phyloP scores from a whole-genome alignment of 192 early-diverging fungal genomes.

The Chytriomyces sp. region DNA sequence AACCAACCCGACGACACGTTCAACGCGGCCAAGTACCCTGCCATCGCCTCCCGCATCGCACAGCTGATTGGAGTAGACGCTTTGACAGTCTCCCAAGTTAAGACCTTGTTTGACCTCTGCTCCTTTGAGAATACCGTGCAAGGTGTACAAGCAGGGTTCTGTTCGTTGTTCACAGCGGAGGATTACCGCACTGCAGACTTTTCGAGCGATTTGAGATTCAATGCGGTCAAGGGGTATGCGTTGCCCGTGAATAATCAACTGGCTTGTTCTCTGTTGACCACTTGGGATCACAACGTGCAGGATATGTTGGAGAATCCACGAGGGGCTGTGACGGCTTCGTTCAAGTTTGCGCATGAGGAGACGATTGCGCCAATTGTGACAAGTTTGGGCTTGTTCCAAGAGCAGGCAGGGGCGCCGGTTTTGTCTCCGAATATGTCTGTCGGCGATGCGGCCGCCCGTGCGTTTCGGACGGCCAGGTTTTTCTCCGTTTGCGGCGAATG shows the following conservation, averaged over 20 bases:
- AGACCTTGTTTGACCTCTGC: conserved; percentile 37
- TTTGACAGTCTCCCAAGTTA: conserved; percentile 3
- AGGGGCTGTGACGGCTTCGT: conserved; percentile 8
- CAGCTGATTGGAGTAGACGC: neutral
- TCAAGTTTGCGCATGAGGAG: conserved; percentile 39
- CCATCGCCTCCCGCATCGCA: conserved; percentile 17
- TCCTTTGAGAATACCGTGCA: conserved; percentile 38
- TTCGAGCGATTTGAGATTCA: conserved; percentile 20
- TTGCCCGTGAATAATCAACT: conserved; percentile 27
- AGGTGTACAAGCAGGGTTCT: conserved; percentile 29
- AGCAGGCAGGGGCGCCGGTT: neutral
- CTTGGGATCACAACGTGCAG: conserved; percentile 28
- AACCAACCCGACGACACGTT: neutral
- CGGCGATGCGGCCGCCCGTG: conserved; percentile 23
- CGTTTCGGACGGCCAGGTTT: conserved; percentile 16
- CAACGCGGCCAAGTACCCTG: conserved; percentile 19
- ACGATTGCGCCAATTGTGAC: conserved; percentile 34
- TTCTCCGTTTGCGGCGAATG: conserved; percentile 36
- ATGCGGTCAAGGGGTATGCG: conserved; percentile 21
- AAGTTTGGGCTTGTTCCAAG: conserved; percentile 34
- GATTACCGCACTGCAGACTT: conserved; percentile 30
- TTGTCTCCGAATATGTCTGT: conserved; percentile 25
- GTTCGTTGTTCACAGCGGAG: conserved; percentile 31
- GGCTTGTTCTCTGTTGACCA: conserved; percentile 37
- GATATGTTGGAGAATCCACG: neutral